Percentiles rank a stretch among this genome's conserved stretches.
Evolutionary conservation across 768 basidiomycete species (phyloP).

Genomic region (Punctularia strigosozonata): DNA sequence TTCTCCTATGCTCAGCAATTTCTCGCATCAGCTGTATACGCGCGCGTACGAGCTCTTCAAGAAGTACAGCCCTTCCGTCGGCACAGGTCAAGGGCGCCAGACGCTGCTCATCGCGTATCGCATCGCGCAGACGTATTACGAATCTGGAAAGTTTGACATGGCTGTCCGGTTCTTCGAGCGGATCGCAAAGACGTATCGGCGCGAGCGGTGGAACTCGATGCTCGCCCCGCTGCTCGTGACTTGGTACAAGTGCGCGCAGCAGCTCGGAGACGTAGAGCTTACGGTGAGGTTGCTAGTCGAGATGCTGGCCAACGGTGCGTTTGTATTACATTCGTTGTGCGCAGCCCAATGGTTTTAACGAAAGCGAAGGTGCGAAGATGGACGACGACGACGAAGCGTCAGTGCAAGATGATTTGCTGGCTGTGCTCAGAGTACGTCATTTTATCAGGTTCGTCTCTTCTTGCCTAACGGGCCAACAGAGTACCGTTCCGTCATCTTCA

Average conservation of each 20-base stretch:
- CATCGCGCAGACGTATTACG: conserved; percentile 80
- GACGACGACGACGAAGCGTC: conserved; percentile 34
- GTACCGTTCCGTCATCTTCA: conserved; percentile 51
- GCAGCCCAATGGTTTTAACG: neutral
- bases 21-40: conserved; percentile 60
- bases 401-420: conserved; percentile 62
- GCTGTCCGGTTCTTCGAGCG: conserved; percentile 93
- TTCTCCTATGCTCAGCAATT: neutral
- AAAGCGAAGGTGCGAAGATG: conserved; percentile 18
- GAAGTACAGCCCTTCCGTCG: conserved; percentile 38
- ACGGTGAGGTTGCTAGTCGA: conserved; percentile 71
- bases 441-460: neutral
- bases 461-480: conserved; percentile 29
- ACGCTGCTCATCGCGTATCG: conserved; percentile 86
- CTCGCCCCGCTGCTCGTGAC: conserved; percentile 62
- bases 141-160: conserved; percentile 74
- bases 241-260: conserved; percentile 79
- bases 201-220: conserved; percentile 71
- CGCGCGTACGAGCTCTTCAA: conserved; percentile 93
- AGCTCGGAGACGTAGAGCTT: conserved; percentile 64
- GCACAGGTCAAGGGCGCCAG: conserved; percentile 47
- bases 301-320: conserved; percentile 68
- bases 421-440: conserved; percentile 50
- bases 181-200: conserved; percentile 80
- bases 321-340: conserved; percentile 1